These are phyloP conservation scores for Neoarthrinium moseri DNA, from an alignment of 2,329 filamentous ascomycete genomes.

Conservation along the genomic window DNA sequence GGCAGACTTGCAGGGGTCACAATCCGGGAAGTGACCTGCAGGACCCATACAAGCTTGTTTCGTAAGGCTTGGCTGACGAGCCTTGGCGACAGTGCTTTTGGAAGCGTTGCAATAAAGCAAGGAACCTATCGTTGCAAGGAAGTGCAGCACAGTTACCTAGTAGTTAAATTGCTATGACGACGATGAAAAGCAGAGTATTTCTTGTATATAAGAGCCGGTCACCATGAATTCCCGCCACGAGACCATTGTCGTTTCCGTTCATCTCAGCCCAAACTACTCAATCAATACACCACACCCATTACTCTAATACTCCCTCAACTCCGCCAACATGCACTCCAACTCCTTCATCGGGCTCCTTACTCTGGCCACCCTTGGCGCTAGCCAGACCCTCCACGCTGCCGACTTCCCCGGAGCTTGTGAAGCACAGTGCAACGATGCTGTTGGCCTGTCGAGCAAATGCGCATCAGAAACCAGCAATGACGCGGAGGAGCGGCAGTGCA, in stretches of 20 bases:
- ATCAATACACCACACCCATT: too few species aligned
- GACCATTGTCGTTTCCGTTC: not conserved
- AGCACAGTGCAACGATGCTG: slow-evolving; percentile 7
- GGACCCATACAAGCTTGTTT: not conserved
- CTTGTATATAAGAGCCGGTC: slow-evolving; percentile 2
- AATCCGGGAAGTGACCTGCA: slow-evolving; percentile 1
- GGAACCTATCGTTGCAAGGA: not conserved
- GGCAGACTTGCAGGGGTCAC: not conserved
- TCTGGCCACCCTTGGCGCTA: slow-evolving; percentile 3
- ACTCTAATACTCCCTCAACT: not conserved
- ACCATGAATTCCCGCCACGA: not conserved
- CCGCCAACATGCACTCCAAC: slow-evolving; percentile 7
- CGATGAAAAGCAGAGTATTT: not conserved
- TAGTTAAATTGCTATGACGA: slow-evolving; percentile 3
- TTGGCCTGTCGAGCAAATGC: slow-evolving; percentile 3
- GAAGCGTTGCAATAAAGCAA: slow-evolving; percentile 6
- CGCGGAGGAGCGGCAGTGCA: slow-evolving; percentile 8
- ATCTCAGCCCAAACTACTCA: not conserved
- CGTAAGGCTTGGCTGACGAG: slow-evolving; percentile 4
- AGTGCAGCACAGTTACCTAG: not conserved
- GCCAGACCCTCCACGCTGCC: slow-evolving; percentile 4
- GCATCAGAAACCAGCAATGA: not conserved
- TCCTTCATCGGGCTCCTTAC: slow-evolving; percentile 1
- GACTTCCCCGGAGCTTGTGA: slow-evolving; percentile 5
- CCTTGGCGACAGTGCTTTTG: not conserved